Percentiles rank a stretch among this genome's conserved stretches.
Conservation (phyloP, 2,329 filamentous ascomycete genomes). For the Tolypocladium tundrense region DNA sequence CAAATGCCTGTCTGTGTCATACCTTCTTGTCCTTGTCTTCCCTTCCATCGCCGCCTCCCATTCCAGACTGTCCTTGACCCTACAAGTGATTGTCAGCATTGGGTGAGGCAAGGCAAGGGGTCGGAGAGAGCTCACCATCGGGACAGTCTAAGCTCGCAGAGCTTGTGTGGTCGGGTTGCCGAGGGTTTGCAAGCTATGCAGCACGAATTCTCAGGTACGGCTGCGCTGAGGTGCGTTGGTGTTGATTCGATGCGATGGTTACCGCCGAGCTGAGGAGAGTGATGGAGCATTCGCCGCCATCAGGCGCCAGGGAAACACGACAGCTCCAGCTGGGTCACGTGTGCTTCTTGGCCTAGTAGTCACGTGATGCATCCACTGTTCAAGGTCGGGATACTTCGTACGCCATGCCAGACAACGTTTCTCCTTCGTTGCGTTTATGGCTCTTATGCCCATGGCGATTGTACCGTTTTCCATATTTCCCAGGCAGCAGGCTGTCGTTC, state of each 20-base stretch:
- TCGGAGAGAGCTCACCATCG: constrained; percentile 3
- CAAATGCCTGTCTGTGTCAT: constrained; percentile 10
- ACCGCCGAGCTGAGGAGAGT: constrained; percentile 1
- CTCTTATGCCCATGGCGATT: too few relatives aligned
- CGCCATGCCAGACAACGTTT: background rate
- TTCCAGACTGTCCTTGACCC: constrained; percentile 81
- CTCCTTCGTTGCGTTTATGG: background rate
- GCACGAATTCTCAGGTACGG: background rate
- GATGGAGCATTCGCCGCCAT: constrained; percentile 16
- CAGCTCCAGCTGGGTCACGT: constrained; percentile 25
- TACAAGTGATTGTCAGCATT: constrained; percentile 20
- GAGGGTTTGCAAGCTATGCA: constrained; percentile 8
- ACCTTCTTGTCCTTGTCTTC: constrained; percentile 95
- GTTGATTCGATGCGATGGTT: constrained; percentile 5
- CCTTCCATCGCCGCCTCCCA: constrained; percentile 70
- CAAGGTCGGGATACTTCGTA: too few relatives aligned
- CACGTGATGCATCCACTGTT: background rate
- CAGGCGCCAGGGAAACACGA: constrained; percentile 38
- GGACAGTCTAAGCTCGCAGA: constrained; percentile 19
- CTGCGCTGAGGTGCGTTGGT: constrained; percentile 7
- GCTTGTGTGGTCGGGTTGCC: constrained; percentile 10
- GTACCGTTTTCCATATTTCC: too few relatives aligned
- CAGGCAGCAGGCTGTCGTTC: too few relatives aligned
- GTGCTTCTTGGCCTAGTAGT: background rate
- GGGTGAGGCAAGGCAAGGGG: background rate